Percentiles rank a stretch among this genome's conserved stretches.
Conservation (phyloP, 371 early-diverging fungal genomes). For the Lichtheimia corymbifera region DNA sequence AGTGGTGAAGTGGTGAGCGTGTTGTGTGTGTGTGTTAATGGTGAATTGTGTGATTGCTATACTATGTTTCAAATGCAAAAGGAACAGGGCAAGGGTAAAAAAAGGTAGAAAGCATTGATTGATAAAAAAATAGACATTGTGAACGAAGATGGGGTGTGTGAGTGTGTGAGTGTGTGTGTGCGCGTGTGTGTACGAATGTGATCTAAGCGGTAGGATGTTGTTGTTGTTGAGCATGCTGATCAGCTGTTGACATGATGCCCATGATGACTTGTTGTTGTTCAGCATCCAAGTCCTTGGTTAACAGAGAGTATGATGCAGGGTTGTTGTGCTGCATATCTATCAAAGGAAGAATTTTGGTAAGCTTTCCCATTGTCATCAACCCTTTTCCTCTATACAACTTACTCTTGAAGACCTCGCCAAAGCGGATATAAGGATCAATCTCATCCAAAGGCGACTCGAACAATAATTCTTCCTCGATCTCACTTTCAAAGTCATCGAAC, state of each 20-base stretch:
- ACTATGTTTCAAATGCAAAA: too few species aligned
- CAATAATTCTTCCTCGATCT: constrained; percentile 75
- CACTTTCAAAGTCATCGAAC: constrained; percentile 66
- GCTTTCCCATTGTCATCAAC: background rate
- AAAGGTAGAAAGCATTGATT: too few species aligned
- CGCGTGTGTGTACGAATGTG: too few species aligned
- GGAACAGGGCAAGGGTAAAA: too few species aligned
- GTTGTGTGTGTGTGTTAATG: too few species aligned
- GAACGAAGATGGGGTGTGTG: too few species aligned
- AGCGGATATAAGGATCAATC: constrained; percentile 78
- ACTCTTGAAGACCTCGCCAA: constrained; percentile 59
- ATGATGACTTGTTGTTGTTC: constrained; percentile 51
- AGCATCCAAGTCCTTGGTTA: constrained; percentile 52
- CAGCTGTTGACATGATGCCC: constrained; percentile 44
- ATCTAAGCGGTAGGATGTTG: constrained; percentile 1
- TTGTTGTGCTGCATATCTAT: constrained; percentile 45
- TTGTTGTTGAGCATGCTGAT: constrained; percentile 29
- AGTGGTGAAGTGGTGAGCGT: too few species aligned
- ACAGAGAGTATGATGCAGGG: constrained; percentile 47
- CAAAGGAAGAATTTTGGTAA: background rate
- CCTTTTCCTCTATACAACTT: constrained; percentile 4
- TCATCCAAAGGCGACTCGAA: constrained; percentile 86
- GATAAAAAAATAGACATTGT: too few species aligned
- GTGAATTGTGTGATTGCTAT: too few species aligned
- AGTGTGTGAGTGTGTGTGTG: too few species aligned